Conservation (phyloP, 257 asterid species). For the Verbena officinalis region DNA sequence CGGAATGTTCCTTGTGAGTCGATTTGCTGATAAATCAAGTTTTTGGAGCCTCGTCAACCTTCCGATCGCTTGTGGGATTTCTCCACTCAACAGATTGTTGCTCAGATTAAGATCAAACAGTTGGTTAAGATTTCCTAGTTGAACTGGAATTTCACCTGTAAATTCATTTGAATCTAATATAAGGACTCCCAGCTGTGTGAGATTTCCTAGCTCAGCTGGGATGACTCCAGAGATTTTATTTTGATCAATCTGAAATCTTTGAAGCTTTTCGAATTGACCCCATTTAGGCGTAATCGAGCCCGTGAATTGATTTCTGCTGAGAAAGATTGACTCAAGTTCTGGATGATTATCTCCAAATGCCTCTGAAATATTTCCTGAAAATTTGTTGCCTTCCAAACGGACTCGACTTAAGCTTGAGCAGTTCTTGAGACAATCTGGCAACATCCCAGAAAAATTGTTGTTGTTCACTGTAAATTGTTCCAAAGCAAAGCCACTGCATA, state of each 20-base stretch:
- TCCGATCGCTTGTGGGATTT: constrained; percentile 58
- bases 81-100: constrained; percentile 62
- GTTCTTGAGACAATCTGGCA: constrained; percentile 64
- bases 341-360: constrained; percentile 62
- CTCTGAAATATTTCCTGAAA: constrained; percentile 56
- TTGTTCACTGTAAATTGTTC: constrained; percentile 48
- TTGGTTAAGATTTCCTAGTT: constrained; percentile 46
- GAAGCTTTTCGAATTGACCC: constrained; percentile 51
- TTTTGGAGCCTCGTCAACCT: constrained; percentile 44
- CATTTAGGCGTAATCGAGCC: constrained; percentile 58
- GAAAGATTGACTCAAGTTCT: constrained; percentile 44
- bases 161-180: constrained; percentile 60
- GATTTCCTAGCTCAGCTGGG: constrained; percentile 70
- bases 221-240: constrained; percentile 65
- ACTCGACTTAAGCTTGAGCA: constrained; percentile 51
- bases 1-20: constrained; percentile 55
- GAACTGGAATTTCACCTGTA: constrained; percentile 61
- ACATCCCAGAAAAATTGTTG: constrained; percentile 55
- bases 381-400: constrained; percentile 56
- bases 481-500: constrained; percentile 54
- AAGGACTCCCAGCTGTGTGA: constrained; percentile 49
- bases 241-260: constrained; percentile 47
- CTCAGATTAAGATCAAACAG: constrained; percentile 53
- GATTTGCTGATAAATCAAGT: constrained; percentile 67
- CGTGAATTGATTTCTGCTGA: constrained; percentile 49